phyloP scores from a whole-genome alignment of 1,284 basidiomycete genomes.

The Ustilago trichophora region DNA sequence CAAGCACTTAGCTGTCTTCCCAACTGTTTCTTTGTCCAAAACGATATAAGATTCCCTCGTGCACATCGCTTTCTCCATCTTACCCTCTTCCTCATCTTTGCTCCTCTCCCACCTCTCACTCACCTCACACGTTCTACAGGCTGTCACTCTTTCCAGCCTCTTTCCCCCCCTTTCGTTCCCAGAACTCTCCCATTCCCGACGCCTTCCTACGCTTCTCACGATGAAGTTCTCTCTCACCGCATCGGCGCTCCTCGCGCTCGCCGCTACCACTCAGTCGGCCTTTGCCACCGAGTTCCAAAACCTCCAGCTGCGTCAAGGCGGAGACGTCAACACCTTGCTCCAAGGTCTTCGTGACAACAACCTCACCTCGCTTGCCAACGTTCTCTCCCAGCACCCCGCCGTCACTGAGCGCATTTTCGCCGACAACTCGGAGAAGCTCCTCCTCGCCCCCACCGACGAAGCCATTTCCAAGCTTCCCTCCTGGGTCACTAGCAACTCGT shows the following conservation, averaged over 20 bases:
- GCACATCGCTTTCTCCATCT: background rate
- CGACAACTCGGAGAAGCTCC: constrained; percentile 34
- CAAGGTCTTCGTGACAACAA: constrained; percentile 44
- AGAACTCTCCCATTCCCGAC: constrained; percentile 1
- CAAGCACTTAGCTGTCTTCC: background rate
- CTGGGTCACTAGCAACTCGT: constrained; percentile 43
- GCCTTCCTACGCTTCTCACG: background rate
- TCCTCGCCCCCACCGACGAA: constrained; percentile 47
- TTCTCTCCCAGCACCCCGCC: constrained; percentile 32
- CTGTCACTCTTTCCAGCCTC: constrained; percentile 45
- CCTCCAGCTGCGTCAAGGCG: constrained; percentile 36
- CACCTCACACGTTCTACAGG: constrained; percentile 1
- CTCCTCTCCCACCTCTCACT: constrained; percentile 5
- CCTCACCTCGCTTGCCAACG: constrained; percentile 42
- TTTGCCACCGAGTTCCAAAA: constrained; percentile 27
- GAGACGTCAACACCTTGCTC: constrained; percentile 40
- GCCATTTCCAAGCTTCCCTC: constrained; percentile 39
- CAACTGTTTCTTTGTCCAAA: background rate
- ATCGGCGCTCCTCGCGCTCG: constrained; percentile 21
- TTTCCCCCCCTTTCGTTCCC: background rate
- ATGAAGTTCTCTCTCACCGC: constrained; percentile 28
- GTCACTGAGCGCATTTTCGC: constrained; percentile 46
- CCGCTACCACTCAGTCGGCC: constrained; percentile 11
- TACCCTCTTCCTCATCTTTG: constrained; percentile 1
- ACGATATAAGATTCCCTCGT: constrained; percentile 23